Conservation (phyloP, 768 basidiomycete genomes). For the Chalciporus chontae region DNA sequence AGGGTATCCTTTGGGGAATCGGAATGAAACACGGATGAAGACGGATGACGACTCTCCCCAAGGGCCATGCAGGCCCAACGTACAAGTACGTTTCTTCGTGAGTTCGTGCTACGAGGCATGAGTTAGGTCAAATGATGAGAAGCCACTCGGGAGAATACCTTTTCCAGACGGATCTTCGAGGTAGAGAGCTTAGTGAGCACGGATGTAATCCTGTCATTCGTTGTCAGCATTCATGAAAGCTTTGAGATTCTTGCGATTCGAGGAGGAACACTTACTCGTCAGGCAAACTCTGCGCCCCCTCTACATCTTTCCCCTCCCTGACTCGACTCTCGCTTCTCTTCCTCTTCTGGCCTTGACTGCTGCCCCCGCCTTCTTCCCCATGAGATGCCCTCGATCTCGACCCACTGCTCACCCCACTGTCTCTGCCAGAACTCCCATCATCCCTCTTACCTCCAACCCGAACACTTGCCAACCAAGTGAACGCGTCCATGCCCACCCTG, state of each 20-base stretch:
- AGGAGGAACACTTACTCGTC: conserved; percentile 56
- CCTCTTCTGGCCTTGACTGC: conserved; percentile 22
- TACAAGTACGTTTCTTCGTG: conserved; percentile 72
- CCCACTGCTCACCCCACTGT: conserved; percentile 42
- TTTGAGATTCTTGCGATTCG: not conserved
- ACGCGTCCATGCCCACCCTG: conserved; percentile 64
- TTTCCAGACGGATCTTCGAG: conserved; percentile 81
- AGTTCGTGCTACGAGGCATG: conserved; percentile 52
- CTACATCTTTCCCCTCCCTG: conserved; percentile 30
- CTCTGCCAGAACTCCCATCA: conserved; percentile 53
- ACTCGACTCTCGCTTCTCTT: conserved; percentile 47
- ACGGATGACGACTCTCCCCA: conserved; percentile 87
- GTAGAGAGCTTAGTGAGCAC: conserved; percentile 64
- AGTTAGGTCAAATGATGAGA: conserved; percentile 4
- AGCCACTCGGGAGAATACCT: conserved; percentile 42
- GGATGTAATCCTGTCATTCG: conserved; percentile 55
- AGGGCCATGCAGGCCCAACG: conserved; percentile 82
- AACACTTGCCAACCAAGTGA: conserved; percentile 72
- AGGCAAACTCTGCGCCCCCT: conserved; percentile 52
- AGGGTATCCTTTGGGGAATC: conserved; percentile 83
- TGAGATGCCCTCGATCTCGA: conserved; percentile 42
- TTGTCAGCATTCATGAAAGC: not conserved
- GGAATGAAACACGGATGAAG: conserved; percentile 86
- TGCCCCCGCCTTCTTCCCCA: conserved; percentile 12
- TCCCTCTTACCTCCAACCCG: conserved; percentile 57